Base-by-base conservation (phyloP, 1,284 basidiomycete genomes). In the Leucoagaricus sp. region DNA sequence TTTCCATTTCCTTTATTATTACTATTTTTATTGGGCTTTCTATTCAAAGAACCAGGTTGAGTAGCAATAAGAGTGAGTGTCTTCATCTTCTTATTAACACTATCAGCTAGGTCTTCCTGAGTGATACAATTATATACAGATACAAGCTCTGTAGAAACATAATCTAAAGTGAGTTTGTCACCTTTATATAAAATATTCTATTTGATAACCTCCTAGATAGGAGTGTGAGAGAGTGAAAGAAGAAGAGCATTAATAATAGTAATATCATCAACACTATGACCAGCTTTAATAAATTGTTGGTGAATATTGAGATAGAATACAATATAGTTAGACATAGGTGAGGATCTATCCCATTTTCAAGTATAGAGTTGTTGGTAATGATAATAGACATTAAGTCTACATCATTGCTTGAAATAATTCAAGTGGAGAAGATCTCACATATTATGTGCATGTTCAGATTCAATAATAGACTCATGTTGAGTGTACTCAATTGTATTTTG, bases 391-490 rank as follows among this genome's bases (percentile, higher is more conserved):
- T 46, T 46, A 15, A 28, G 13, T 3, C 9, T n/a, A 6, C 17
- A 10, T 2, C 12, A 4, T 29, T 46, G 7, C 12, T 8, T 26
- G 25, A 46, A 9, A 23, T 46, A 26, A 23, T 12, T 4, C 13
- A 26, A 2, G 5, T 26, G 21, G 25, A 46, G 44, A 26, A 7
- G 5, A 28, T 46, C 25, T 17, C 44, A 46, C 44, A 46, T 46
- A 3, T 36, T n/a, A n/a, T 67, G n/a, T n/a, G n/a, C n/a, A n/a
- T n/a, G n/a, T n/a, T n/a, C n/a, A n/a, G n/a, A n/a, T n/a, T n/a
- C n/a, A 59, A 72, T 13, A 33, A 33, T 13, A 33, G 13, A 33
- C 31, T 33, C 31, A 33, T 13, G 13, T 33, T 33, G 31, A 33
- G 31, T 33, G 13, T 33, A 33, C 13, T 33, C 31, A 33, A 33